Evolutionary conservation across 2,329 filamentous ascomycete genomes (phyloP), one percentile per base, ranked within the genome.

Genomic region (Pyrenophora seminiperda): DNA sequence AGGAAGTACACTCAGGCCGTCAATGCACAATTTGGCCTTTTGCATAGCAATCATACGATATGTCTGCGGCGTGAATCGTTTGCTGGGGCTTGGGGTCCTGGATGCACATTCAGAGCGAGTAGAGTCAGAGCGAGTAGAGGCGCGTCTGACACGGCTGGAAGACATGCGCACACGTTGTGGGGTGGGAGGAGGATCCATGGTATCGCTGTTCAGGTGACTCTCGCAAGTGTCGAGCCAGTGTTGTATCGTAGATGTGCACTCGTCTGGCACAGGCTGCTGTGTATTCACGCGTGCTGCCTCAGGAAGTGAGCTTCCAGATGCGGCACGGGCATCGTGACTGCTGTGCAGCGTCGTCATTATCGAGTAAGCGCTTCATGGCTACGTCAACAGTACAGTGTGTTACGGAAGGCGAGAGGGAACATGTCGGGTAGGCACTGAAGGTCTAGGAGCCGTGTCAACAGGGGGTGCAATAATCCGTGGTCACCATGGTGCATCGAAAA

Each of bases 1-100:
- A 27, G 48, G 58, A 40, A 61, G 42, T 24, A 31, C 27, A 39
- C 6, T n/a, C n/a, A 39, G 18, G 42, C 22, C 27, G 27, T 46
- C 33, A 17, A 60, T 45, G 11, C 52, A 45, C 15, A 58, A 47
- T 22, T 46, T 30, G 34, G 56, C 52, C 22, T 53, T 41, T 29
- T 50, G 41, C 54, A 61, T 53, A 33, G 59, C 61, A 40, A 50
- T 50, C 24, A 47, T 59, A 49, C 54, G 52, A 43, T 58, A 63
- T 33, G 56, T 58, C 45, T 63, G 56, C 29, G 42, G 58, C 2
- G 50, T 44, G 41, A 47, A 50, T 47, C 41, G 49, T 43, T 61
- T 59, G 56, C 50, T 58, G 41, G 58, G 53, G 41, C 56, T 61
- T 7, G 54, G 58, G 20, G 58, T 57, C 31, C 52, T 46, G 48